phyloP scores from a whole-genome alignment of 345 rosid species.

The Excoecaria agallocha region DNA sequence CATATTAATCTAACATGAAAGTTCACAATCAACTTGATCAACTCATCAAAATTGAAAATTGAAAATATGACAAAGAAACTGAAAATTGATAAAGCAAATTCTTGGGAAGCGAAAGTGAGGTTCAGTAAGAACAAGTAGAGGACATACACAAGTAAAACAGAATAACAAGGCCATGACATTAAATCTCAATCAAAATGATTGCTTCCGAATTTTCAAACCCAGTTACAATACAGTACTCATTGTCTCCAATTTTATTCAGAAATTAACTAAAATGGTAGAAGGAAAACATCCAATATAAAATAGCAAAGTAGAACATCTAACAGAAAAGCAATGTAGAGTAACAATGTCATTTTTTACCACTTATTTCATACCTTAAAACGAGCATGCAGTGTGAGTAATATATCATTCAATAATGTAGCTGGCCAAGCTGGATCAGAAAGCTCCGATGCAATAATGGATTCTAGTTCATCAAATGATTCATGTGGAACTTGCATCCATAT shows the following conservation, averaged over 20 bases:
- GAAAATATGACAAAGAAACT: background rate
- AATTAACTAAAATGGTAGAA: background rate
- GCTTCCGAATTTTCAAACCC: background rate
- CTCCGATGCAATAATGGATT: conserved; percentile 95
- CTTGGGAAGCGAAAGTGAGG: background rate
- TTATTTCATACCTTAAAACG: conserved; percentile 79
- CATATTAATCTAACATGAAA: background rate
- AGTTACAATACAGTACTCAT: background rate
- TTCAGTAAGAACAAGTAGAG: background rate
- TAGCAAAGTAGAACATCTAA: background rate
- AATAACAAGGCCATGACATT: background rate
- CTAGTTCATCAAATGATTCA: conserved; percentile 90
- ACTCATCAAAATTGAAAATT: conserved; percentile 1
- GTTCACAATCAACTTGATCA: background rate
- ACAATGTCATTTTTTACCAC: background rate
- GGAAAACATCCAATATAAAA: background rate
- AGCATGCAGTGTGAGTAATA: conserved; percentile 97
- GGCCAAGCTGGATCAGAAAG: conserved; percentile 99
- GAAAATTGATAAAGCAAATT: background rate
- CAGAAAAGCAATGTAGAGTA: background rate
- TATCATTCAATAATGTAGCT: conserved; percentile 84
- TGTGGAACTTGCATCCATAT: conserved; percentile 99
- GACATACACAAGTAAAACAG: background rate
- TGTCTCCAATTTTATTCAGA: background rate
- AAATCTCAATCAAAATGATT: background rate